phyloP scores from a whole-genome alignment of 2,329 filamentous ascomycete species.

The Colletotrichum sp. region DNA sequence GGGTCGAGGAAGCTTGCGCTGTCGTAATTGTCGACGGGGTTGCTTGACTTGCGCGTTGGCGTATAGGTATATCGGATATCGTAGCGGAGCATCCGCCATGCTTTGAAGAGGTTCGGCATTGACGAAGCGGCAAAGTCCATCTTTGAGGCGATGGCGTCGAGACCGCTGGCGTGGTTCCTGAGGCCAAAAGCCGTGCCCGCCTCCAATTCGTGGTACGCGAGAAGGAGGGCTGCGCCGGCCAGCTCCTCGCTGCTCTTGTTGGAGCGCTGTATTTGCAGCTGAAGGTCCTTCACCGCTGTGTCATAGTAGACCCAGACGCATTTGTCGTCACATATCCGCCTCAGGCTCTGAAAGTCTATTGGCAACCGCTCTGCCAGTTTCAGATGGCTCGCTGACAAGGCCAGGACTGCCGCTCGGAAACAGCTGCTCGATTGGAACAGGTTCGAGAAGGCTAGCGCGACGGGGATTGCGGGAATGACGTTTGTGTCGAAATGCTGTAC shows the following conservation, averaged over 20 bases:
- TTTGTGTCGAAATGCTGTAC: slow-evolving; percentile 9
- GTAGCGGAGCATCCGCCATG: slow-evolving; percentile 11
- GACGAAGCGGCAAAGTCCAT: neutral
- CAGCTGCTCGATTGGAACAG: slow-evolving; percentile 1
- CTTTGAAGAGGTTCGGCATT: slow-evolving; percentile 9
- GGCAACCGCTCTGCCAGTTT: neutral
- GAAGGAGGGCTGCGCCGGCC: slow-evolving; percentile 1
- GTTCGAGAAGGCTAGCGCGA: neutral
- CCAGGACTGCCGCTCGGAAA: slow-evolving; percentile 1
- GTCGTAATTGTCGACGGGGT: neutral
- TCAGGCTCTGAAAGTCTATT: neutral
- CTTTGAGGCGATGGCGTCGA: slow-evolving; percentile 1
- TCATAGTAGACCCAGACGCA: slow-evolving; percentile 1
- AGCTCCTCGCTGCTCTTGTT: neutral
- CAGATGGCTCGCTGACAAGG: slow-evolving; percentile 4
- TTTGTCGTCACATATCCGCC: neutral
- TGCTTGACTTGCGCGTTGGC: neutral
- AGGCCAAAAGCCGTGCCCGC: slow-evolving; percentile 1
- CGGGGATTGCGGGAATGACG: neutral
- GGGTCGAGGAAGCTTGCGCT: neutral
- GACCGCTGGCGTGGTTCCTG: neutral
- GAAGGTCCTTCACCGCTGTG: neutral
- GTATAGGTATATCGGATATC: neutral
- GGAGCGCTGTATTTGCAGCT: neutral
- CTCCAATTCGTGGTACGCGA: slow-evolving; percentile 10